A percentile compares a stretch with the other conserved stretches of the same genome.
Conservation (phyloP, 208 protist species). For the Leishmania aethiopica region DNA sequence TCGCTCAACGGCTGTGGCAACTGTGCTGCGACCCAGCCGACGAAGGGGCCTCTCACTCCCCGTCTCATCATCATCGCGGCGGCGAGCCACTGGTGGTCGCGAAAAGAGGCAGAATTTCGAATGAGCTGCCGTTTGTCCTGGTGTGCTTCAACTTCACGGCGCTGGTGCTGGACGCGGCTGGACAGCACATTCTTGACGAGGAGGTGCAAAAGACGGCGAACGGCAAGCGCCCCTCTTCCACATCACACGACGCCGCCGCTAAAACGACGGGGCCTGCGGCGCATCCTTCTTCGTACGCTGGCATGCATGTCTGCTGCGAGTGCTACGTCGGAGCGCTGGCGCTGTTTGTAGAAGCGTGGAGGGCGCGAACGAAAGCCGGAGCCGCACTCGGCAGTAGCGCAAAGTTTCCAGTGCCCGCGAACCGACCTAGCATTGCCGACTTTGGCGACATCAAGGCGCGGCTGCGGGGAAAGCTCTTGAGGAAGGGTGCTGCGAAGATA, state of each 20-base stretch:
- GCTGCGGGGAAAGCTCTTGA: constrained; percentile 27
- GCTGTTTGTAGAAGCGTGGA: constrained; percentile 34
- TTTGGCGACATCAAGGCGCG: constrained; percentile 29
- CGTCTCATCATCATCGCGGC: not conserved
- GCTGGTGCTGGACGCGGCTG: constrained; percentile 48
- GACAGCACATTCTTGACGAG: constrained; percentile 31
- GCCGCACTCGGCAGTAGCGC: not conserved
- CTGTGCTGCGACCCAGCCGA: constrained; percentile 41
- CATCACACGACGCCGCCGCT: not conserved
- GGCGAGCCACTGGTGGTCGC: not conserved
- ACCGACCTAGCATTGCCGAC: constrained; percentile 27
- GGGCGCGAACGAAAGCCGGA: not conserved
- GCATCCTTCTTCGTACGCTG: constrained; percentile 14
- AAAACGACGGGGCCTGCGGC: not conserved
- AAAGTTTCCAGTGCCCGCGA: not conserved
- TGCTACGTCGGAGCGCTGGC: constrained; percentile 24
- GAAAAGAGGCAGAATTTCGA: not conserved
- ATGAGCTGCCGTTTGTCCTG: constrained; percentile 79
- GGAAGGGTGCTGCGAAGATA: constrained; percentile 15
- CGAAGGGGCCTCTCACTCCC: not conserved
- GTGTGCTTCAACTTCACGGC: constrained; percentile 78
- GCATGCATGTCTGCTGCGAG: constrained; percentile 32
- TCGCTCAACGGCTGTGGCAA: constrained; percentile 55
- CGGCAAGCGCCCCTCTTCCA: not conserved
- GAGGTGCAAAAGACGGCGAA: constrained; percentile 16